Percentiles rank a stretch among this genome's conserved stretches.
phyloP scores from a whole-genome alignment of 257 asterid species.

The Nicotiana undulata region DNA sequence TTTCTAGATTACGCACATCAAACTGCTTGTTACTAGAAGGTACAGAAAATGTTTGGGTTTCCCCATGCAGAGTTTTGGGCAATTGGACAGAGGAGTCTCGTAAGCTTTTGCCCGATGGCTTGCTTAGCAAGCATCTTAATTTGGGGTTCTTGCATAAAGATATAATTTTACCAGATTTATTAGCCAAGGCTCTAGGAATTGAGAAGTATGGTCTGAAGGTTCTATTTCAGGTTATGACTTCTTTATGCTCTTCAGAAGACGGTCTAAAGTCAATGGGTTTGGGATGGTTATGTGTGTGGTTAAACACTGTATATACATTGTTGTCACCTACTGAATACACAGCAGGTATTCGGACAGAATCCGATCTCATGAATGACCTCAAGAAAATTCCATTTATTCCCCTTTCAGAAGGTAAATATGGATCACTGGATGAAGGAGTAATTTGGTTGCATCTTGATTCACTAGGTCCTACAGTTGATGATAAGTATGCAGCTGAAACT shows the following conservation, averaged over 20 bases:
- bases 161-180: conserved; percentile 61
- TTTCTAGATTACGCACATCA: conserved; percentile 70
- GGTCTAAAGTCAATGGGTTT: conserved; percentile 60
- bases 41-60: conserved; percentile 51
- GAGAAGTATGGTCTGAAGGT: conserved; percentile 46
- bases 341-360: too few relatives aligned
- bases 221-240: conserved; percentile 46
- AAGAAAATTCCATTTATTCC: too few relatives aligned
- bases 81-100: conserved; percentile 83
- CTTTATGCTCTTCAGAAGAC: conserved; percentile 46
- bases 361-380: too few relatives aligned
- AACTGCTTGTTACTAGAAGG: conserved; percentile 69
- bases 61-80: conserved; percentile 79
- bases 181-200: conserved; percentile 74
- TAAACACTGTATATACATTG: too few relatives aligned
- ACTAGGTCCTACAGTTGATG: too few relatives aligned
- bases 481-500: too few relatives aligned
- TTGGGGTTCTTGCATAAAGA: conserved; percentile 72
- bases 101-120: conserved; percentile 52
- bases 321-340: too few relatives aligned
- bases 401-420: too few relatives aligned
- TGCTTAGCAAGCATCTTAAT: conserved; percentile 72
- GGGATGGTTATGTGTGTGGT: conserved; percentile 20
- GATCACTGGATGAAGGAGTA: too few relatives aligned
- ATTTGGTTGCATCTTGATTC: too few relatives aligned